Conservation (phyloP, 257 asterid genomes). For the Capsicum chinense region DNA sequence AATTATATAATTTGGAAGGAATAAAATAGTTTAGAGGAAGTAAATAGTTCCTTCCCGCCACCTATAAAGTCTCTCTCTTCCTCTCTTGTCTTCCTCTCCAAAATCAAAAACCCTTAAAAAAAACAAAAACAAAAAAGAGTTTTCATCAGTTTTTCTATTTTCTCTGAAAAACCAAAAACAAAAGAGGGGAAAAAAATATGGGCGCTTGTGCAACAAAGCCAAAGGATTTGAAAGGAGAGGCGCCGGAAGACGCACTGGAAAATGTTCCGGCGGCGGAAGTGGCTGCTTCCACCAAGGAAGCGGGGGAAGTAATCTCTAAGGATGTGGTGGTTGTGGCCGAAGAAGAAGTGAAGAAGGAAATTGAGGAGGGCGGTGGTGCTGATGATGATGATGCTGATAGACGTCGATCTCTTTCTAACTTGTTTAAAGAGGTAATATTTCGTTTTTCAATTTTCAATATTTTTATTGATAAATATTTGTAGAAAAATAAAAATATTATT, state of each 20-base stretch:
- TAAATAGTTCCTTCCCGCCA: constrained; percentile 15
- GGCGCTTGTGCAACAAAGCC: constrained; percentile 63
- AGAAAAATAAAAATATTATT: not conserved
- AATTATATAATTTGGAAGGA: too few species aligned
- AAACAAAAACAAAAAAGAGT: not conserved
- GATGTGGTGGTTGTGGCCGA: constrained; percentile 31
- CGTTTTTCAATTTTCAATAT: too few species aligned
- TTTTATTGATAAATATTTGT: not conserved
- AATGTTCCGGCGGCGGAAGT: constrained; percentile 24
- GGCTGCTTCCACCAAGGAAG: not conserved
- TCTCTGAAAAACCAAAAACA: too few species aligned
- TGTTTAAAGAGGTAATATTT: constrained; percentile 51
- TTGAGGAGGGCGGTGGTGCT: not conserved
- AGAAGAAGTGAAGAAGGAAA: constrained; percentile 32
- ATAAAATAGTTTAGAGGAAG: too few species aligned
- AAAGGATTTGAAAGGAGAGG: constrained; percentile 47
- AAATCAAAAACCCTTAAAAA: not conserved
- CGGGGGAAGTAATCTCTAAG: constrained; percentile 23
- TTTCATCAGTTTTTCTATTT: too few species aligned
- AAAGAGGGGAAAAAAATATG: constrained; percentile 35
- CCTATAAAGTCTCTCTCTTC: not conserved
- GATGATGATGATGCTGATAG: constrained; percentile 37
- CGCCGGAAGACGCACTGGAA: constrained; percentile 35
- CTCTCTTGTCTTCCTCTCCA: not conserved
- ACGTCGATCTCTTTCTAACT: constrained; percentile 53